Conservation (phyloP, 1,284 basidiomycete genomes). For the Trichosporon coremiiforme region DNA sequence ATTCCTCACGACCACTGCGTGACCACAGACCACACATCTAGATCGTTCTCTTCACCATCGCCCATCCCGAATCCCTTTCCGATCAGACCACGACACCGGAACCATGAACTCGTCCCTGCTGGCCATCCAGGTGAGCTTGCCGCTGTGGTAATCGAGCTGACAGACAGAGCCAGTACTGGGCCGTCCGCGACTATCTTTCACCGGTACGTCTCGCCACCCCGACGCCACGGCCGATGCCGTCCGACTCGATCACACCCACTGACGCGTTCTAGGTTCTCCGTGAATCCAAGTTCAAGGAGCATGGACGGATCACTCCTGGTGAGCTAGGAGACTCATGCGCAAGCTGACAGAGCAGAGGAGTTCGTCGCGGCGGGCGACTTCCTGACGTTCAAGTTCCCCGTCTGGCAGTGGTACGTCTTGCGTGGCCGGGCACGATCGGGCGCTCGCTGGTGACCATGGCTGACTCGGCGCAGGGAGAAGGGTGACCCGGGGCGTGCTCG, state of each 20-base stretch:
- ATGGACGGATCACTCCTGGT: conserved; percentile 95
- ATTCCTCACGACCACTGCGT: neutral
- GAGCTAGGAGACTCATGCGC: conserved; percentile 47
- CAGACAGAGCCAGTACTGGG: conserved; percentile 82
- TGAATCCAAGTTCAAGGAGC: conserved; percentile 99
- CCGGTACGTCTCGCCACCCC: conserved; percentile 63
- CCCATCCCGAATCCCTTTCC: conserved; percentile 5
- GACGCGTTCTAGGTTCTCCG: conserved; percentile 71
- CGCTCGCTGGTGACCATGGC: conserved; percentile 1
- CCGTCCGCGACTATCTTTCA: conserved; percentile 92
- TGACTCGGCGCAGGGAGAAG: conserved; percentile 68
- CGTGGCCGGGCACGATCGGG: neutral
- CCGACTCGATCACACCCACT: conserved; percentile 10
- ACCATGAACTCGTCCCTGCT: conserved; percentile 55
- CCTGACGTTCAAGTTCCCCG: conserved; percentile 90
- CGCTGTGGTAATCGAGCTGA: conserved; percentile 26
- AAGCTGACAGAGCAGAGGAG: conserved; percentile 66
- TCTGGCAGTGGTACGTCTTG: conserved; percentile 79
- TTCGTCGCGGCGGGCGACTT: conserved; percentile 95
- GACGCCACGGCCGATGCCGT: neutral
- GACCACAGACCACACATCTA: too few relatives aligned
- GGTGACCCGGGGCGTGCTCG: conserved; percentile 79
- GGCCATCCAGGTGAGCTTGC: conserved; percentile 53
- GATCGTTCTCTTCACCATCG: neutral
- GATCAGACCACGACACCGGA: neutral